These are phyloP conservation scores for Russula compacta DNA, from an alignment of 768 basidiomycete species.

Conservation along the genomic window DNA sequence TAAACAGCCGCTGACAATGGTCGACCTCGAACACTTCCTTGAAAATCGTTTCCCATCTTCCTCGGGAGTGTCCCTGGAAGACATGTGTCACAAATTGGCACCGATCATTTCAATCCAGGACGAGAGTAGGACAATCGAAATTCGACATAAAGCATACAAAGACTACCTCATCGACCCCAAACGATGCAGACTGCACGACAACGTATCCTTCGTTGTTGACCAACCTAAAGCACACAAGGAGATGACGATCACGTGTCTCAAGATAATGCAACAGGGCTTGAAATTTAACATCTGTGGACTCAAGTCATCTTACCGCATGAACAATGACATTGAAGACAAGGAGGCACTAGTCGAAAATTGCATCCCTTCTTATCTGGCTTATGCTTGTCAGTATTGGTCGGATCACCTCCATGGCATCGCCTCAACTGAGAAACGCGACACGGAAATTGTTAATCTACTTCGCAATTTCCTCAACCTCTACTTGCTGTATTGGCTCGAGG, in stretches of 20 bases:
- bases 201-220: constrained; percentile 7
- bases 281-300: constrained; percentile 35
- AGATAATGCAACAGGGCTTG: constrained; percentile 27
- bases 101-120: constrained; percentile 6
- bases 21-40: constrained; percentile 8
- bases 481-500: constrained; percentile 34
- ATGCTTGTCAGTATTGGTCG: constrained; percentile 33
- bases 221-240: neutral
- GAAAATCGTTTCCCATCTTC: neutral
- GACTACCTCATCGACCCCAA: constrained; percentile 15
- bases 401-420: constrained; percentile 22
- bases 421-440: constrained; percentile 9
- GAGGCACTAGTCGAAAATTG: constrained; percentile 14
- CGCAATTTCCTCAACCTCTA: constrained; percentile 21
- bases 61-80: neutral
- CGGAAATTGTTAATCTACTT: constrained; percentile 17
- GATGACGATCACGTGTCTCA: constrained; percentile 25
- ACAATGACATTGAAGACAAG: constrained; percentile 24
- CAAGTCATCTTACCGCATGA: constrained; percentile 28
- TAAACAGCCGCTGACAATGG: constrained; percentile 5
- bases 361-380: constrained; percentile 28
- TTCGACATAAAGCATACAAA: constrained; percentile 12
- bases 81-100: constrained; percentile 4
- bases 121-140: neutral
- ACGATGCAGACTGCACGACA: neutral